A percentile compares a stretch with the other conserved stretches of the same genome.
Conservation (phyloP, 2,329 filamentous ascomycete species). For the Epichloe coenophiala region DNA sequence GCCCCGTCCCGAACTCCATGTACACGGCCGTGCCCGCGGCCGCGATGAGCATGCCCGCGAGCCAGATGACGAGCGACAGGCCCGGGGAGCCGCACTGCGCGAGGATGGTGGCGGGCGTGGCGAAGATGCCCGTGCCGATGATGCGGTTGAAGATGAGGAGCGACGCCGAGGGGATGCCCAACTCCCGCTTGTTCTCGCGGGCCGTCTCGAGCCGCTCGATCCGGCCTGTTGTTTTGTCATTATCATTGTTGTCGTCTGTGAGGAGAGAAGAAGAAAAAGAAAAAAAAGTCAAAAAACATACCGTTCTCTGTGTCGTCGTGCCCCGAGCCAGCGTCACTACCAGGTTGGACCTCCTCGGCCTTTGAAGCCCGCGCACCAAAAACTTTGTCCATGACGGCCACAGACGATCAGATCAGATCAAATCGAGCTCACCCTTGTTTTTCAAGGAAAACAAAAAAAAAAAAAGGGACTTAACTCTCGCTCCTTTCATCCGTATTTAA, state of each 20-base stretch:
- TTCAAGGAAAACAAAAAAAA: not conserved
- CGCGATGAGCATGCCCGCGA: conserved; percentile 47
- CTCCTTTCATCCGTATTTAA: too few relatives aligned
- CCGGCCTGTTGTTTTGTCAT: not conserved
- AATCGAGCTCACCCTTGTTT: not conserved
- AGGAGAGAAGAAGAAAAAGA: not conserved
- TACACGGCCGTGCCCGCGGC: conserved; percentile 50
- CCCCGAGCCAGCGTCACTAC: conserved; percentile 4
- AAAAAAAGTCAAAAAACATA: not conserved
- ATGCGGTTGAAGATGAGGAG: conserved; percentile 53
- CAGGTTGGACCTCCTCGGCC: conserved; percentile 2
- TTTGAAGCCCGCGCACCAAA: not conserved
- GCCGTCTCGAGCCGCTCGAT: conserved; percentile 18
- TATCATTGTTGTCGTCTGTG: not conserved
- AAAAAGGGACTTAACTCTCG: not conserved
- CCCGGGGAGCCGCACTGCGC: conserved; percentile 47
- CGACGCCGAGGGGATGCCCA: conserved; percentile 39
- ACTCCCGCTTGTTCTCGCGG: conserved; percentile 37
- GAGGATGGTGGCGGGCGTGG: conserved; percentile 46
- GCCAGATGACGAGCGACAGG: conserved; percentile 49
- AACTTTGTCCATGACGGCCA: not conserved
- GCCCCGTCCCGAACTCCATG: conserved; percentile 51
- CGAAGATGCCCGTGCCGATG: conserved; percentile 55
- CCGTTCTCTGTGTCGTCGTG: conserved; percentile 3
- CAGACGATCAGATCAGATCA: too few relatives aligned